phyloP scores from a whole-genome alignment of 2,329 filamentous ascomycete species.

The Pseudovirgaria hyperparasitica region DNA sequence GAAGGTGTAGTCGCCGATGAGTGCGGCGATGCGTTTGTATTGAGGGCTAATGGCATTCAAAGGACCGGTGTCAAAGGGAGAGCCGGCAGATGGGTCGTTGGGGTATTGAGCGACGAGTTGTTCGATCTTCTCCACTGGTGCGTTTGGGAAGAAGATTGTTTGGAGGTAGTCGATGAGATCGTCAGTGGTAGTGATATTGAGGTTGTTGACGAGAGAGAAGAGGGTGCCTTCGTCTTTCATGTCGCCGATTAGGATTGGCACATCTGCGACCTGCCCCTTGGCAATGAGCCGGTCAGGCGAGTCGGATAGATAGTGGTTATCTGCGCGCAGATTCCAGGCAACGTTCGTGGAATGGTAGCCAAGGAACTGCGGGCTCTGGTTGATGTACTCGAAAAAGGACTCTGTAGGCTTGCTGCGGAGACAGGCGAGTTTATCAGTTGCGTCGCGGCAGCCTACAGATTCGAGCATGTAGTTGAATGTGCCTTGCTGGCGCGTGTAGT shows the following conservation, averaged over 20 bases:
- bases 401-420: conserved; percentile 15
- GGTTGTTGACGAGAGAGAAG: conserved; percentile 37
- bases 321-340: conserved; percentile 21
- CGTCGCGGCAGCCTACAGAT: conserved; percentile 12
- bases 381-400: conserved; percentile 13
- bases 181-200: conserved; percentile 38
- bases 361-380: conserved; percentile 3
- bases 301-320: conserved; percentile 13
- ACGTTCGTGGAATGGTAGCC: conserved; percentile 6
- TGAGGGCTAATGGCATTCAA: too few species aligned
- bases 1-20: too few species aligned
- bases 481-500: conserved; percentile 19
- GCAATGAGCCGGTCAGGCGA: conserved; percentile 20
- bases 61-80: conserved; percentile 30
- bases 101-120: conserved; percentile 16
- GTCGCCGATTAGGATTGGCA: conserved; percentile 49
- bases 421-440: conserved; percentile 14
- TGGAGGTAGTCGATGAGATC: conserved; percentile 15
- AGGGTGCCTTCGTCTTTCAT: conserved; percentile 54
- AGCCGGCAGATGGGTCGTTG: conserved; percentile 29
- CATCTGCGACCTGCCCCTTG: conserved; percentile 45
- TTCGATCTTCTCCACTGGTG: conserved; percentile 11
- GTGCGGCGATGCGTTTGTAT: too few species aligned
- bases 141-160: conserved; percentile 19
- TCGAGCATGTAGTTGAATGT: conserved; percentile 17